A percentile compares a stretch with the other conserved stretches of the same genome.
These are phyloP conservation scores for Diplodia intermedia DNA, from an alignment of 2,329 filamentous ascomycete species.

Conservation along the genomic window DNA sequence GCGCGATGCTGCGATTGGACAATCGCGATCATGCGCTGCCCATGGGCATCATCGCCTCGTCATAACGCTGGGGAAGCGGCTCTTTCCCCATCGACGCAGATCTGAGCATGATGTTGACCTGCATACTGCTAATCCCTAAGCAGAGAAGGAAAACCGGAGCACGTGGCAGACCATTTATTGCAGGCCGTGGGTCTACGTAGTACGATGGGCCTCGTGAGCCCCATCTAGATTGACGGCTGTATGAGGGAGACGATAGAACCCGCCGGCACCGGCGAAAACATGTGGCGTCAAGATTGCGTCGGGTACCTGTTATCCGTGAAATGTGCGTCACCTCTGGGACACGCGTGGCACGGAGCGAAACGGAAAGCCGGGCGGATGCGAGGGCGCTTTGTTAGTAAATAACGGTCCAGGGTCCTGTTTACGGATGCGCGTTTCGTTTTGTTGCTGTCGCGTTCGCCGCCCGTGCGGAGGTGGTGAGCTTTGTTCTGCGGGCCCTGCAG, in stretches of 20 bases:
- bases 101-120: neutral
- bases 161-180: neutral
- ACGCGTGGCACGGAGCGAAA: neutral
- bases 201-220: conserved; percentile 10
- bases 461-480: neutral
- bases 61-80: conserved; percentile 3
- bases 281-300: conserved; percentile 23
- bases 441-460: too few relatives aligned
- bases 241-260: neutral
- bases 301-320: neutral
- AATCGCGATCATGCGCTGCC: neutral
- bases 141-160: neutral
- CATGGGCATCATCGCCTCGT: neutral
- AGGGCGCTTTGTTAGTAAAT: neutral
- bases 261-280: neutral
- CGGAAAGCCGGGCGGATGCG: neutral
- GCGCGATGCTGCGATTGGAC: neutral
- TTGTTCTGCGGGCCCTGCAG: conserved; percentile 4
- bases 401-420: neutral
- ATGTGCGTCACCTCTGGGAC: neutral
- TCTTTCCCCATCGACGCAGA: neutral
- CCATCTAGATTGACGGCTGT: neutral
- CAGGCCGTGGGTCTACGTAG: neutral
- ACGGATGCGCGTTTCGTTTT: neutral
- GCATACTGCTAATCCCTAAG: neutral